Percentiles rank a stretch among this genome's conserved stretches.
These are phyloP conservation scores for Geotrichum carabidarum DNA, from an alignment of 1,139 yeast genomes.

Conservation along the genomic window DNA sequence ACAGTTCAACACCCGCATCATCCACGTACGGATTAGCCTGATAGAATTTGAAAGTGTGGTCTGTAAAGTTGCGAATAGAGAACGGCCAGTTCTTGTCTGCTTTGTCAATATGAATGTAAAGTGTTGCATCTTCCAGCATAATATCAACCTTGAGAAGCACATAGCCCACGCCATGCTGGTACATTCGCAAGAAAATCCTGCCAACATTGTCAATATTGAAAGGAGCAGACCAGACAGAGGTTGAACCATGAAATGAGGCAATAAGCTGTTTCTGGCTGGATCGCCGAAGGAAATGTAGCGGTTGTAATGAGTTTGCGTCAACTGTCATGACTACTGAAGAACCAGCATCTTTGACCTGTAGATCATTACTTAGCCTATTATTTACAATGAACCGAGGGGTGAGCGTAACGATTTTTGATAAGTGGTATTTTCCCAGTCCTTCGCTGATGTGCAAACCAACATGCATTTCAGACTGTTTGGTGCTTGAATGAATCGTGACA, in stretches of 20 bases:
- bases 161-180: conserved; percentile 60
- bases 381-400: conserved; percentile 77
- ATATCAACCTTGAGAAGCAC: conserved; percentile 67
- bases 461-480: conserved; percentile 53
- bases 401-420: conserved; percentile 72
- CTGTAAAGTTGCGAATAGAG: conserved; percentile 84
- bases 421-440: conserved; percentile 79
- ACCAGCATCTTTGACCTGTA: conserved; percentile 64
- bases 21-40: conserved; percentile 80
- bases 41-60: conserved; percentile 73
- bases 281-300: conserved; percentile 59
- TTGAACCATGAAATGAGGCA: conserved; percentile 53
- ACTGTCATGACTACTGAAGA: conserved; percentile 36
- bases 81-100: conserved; percentile 88
- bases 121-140: conserved; percentile 70
- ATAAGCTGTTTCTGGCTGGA: conserved; percentile 49
- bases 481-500: conserved; percentile 52
- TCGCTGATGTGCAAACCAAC: conserved; percentile 72
- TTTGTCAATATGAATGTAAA: conserved; percentile 68
- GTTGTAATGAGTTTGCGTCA: conserved; percentile 48
- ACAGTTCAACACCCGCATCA: conserved; percentile 56
- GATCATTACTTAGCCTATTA: conserved; percentile 53
- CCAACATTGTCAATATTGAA: conserved; percentile 82
- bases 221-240: conserved; percentile 74
- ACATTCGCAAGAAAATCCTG: conserved; percentile 65